Percentiles rank a stretch among this genome's conserved stretches.
These are phyloP conservation scores for Exidia glandulosa DNA, from an alignment of 768 basidiomycete species.

Conservation along the genomic window DNA sequence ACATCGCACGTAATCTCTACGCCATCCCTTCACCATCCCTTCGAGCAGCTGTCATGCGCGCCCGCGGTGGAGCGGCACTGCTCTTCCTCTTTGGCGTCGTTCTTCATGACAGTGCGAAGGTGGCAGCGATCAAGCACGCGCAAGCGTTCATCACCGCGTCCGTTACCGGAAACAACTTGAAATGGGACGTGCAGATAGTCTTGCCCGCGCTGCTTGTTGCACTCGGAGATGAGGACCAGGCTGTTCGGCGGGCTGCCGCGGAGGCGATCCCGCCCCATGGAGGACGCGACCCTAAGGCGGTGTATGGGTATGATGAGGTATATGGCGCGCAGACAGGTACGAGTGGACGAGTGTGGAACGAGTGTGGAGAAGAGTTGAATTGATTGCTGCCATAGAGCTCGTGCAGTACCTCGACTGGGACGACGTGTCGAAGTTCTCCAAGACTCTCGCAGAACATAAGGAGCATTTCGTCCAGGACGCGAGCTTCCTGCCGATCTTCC, in stretches of 20 bases:
- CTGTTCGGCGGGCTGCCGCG: constrained; percentile 39
- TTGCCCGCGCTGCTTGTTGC: constrained; percentile 59
- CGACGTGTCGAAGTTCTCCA: constrained; percentile 50
- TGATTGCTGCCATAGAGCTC: constrained; percentile 4
- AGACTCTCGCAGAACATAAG: constrained; percentile 34
- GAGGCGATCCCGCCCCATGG: constrained; percentile 42
- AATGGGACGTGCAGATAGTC: constrained; percentile 70
- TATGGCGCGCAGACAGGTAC: constrained; percentile 53
- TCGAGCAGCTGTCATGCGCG: constrained; percentile 54
- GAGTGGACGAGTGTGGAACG: constrained; percentile 12
- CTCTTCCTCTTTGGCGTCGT: constrained; percentile 65
- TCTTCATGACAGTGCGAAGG: constrained; percentile 35
- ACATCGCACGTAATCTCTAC: constrained; percentile 59
- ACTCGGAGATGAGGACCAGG: constrained; percentile 33
- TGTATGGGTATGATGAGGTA: constrained; percentile 65
- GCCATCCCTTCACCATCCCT: constrained; percentile 42
- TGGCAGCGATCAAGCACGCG: constrained; percentile 61
- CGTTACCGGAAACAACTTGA: constrained; percentile 32
- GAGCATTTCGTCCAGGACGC: constrained; percentile 53
- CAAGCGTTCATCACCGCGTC: constrained; percentile 75
- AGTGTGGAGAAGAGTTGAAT: not conserved
- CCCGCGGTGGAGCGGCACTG: constrained; percentile 57
- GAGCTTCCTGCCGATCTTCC: constrained; percentile 45
- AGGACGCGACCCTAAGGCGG: constrained; percentile 31
- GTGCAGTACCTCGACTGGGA: constrained; percentile 61